These are phyloP conservation scores for Leccinum pachyderme DNA, from an alignment of 1,284 basidiomycete genomes.

Conservation along the genomic window DNA sequence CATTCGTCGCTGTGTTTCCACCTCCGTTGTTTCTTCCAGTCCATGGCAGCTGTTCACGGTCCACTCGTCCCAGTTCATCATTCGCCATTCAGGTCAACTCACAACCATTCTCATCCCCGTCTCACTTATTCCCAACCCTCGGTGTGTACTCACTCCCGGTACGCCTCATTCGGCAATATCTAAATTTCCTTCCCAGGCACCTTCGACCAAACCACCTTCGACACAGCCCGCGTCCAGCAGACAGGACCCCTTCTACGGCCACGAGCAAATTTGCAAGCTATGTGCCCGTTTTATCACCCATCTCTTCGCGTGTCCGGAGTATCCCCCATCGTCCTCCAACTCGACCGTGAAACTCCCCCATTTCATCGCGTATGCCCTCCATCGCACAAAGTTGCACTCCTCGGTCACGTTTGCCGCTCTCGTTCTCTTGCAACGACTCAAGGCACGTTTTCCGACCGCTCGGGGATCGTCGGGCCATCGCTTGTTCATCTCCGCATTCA, in stretches of 20 bases:
- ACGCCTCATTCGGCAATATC: background rate
- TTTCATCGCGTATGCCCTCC: conserved; percentile 88
- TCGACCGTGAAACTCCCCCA: conserved; percentile 66
- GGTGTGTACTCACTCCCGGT: conserved; percentile 15
- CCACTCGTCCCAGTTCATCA: conserved; percentile 26
- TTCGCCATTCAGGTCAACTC: conserved; percentile 27
- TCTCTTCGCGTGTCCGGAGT: conserved; percentile 73
- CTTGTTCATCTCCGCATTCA: conserved; percentile 89
- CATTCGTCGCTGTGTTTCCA: background rate
- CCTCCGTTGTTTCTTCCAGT: conserved; percentile 16
- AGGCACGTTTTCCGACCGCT: conserved; percentile 89
- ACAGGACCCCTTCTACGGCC: conserved; percentile 76
- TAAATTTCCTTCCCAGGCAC: conserved; percentile 19
- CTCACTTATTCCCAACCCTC: conserved; percentile 30
- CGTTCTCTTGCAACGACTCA: conserved; percentile 82
- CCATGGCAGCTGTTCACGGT: conserved; percentile 36
- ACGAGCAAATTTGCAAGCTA: conserved; percentile 64
- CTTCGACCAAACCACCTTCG: conserved; percentile 29
- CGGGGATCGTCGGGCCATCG: conserved; percentile 90
- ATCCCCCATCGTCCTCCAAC: conserved; percentile 49
- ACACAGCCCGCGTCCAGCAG: conserved; percentile 27
- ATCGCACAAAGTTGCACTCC: conserved; percentile 80
- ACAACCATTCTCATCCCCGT: conserved; percentile 30
- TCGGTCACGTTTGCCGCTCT: conserved; percentile 86
- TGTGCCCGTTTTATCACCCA: conserved; percentile 79